Percentiles rank a stretch among this genome's conserved stretches.
Evolutionary conservation across 1,139 yeast species (phyloP).

Genomic region (Geotrichum histeridarum): DNA sequence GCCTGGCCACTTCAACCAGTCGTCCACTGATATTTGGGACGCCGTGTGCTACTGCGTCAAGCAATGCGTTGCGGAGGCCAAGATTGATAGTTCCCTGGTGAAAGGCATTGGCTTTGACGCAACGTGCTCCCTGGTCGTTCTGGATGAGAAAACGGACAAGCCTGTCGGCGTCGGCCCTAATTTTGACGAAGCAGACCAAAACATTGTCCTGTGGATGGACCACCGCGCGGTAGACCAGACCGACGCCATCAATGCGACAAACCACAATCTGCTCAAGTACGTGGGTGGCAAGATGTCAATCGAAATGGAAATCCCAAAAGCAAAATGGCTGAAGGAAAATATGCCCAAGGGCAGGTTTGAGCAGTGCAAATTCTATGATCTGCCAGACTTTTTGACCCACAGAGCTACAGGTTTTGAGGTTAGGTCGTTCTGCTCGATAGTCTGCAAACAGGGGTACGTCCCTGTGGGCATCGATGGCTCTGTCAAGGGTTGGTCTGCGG

Average conservation of each 20-base stretch:
- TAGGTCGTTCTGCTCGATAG: conserved; percentile 82
- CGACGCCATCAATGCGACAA: conserved; percentile 68
- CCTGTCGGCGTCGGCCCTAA: conserved; percentile 94
- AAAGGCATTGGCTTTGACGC: conserved; percentile 95
- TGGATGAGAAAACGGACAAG: conserved; percentile 57
- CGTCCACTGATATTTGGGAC: conserved; percentile 90
- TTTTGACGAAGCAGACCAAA: conserved; percentile 64
- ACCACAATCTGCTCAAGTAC: conserved; percentile 73
- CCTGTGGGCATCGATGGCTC: conserved; percentile 72
- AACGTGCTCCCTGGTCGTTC: conserved; percentile 86
- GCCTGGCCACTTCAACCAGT: conserved; percentile 59
- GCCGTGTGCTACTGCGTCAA: conserved; percentile 79
- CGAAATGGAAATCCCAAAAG: conserved; percentile 96
- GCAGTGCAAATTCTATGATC: conserved; percentile 79
- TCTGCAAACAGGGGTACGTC: conserved; percentile 91
- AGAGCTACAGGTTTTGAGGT: conserved; percentile 84
- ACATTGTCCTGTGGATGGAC: conserved; percentile 95
- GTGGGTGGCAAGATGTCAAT: conserved; percentile 98
- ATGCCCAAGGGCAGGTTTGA: conserved; percentile 62
- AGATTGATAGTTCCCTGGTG: conserved; percentile 59
- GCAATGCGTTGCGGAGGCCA: conserved; percentile 65
- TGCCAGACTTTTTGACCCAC: conserved; percentile 86
- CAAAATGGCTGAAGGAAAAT: conserved; percentile 89
- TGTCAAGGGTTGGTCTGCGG: conserved; percentile 81
- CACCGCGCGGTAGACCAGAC: conserved; percentile 94